These are phyloP conservation scores for Lactarius vividus DNA, from an alignment of 768 basidiomycete species.

Conservation along the genomic window DNA sequence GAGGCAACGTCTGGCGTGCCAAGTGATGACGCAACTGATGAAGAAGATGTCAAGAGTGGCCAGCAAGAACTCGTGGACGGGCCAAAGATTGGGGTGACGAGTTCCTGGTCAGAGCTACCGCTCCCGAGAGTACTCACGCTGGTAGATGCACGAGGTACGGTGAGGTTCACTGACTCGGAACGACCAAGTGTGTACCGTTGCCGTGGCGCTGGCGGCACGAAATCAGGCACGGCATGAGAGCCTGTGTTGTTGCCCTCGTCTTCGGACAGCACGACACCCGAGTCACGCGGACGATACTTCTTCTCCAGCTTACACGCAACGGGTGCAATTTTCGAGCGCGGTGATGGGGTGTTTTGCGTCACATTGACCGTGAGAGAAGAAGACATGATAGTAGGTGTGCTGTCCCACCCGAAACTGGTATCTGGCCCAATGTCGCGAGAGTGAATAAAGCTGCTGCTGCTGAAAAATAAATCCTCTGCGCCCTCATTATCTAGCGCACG, in stretches of 20 bases:
- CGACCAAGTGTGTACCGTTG: conserved; percentile 29
- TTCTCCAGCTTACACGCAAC: conserved; percentile 36
- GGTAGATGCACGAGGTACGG: conserved; percentile 57
- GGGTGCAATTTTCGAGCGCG: conserved; percentile 40
- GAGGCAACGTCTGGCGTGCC: conserved; percentile 29
- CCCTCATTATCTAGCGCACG: conserved; percentile 18
- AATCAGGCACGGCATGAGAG: conserved; percentile 3
- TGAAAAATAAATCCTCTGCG: conserved; percentile 28
- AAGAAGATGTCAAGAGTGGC: conserved; percentile 50
- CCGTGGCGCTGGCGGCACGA: conserved; percentile 21
- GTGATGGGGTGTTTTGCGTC: conserved; percentile 57
- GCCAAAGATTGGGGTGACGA: conserved; percentile 65
- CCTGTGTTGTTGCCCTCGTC: conserved; percentile 44
- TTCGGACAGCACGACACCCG: conserved; percentile 59
- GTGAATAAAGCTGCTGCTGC: conserved; percentile 26
- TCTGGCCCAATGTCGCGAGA: conserved; percentile 25
- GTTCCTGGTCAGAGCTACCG: conserved; percentile 56
- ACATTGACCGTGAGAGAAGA: conserved; percentile 40
- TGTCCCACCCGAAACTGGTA: conserved; percentile 28
- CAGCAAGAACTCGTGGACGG: conserved; percentile 59
- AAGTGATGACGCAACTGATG: conserved; percentile 44
- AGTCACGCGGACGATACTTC: conserved; percentile 73
- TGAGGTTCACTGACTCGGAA: conserved; percentile 33
- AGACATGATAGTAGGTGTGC: conserved; percentile 13
- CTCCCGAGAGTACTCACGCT: conserved; percentile 63